A percentile compares a stretch with the other conserved stretches of the same genome.
phyloP scores from a whole-genome alignment of 352 stramenopile species.

The Phytophthora podocarpi region DNA sequence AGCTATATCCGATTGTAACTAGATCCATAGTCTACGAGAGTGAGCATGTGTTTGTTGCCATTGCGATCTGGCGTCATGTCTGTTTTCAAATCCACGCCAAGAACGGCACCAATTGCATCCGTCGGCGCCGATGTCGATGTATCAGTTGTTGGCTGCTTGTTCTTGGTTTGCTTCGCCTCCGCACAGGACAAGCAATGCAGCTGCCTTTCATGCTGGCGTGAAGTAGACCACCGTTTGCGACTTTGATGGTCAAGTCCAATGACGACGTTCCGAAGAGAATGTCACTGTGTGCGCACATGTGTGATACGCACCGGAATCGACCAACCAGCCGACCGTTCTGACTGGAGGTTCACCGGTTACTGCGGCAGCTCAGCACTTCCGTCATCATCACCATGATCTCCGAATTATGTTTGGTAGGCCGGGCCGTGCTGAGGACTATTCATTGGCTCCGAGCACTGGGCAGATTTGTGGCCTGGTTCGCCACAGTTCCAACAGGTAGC shows the following conservation, averaged over 20 bases:
- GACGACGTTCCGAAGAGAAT: background rate
- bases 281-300: too few relatives aligned
- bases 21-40: slow-evolving; percentile 15
- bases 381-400: too few relatives aligned
- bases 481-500: too few relatives aligned
- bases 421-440: too few relatives aligned
- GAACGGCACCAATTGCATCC: slow-evolving; percentile 9
- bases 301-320: too few relatives aligned
- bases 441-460: too few relatives aligned
- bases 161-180: slow-evolving; percentile 13
- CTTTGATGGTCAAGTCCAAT: background rate
- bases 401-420: too few relatives aligned
- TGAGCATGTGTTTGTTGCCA: slow-evolving; percentile 13
- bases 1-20: slow-evolving; percentile 17
- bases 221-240: slow-evolving; percentile 3
- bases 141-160: slow-evolving; percentile 2
- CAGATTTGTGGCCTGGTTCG: too few relatives aligned
- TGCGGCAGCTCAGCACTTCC: too few relatives aligned
- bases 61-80: slow-evolving; percentile 1
- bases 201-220: background rate
- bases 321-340: too few relatives aligned
- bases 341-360: too few relatives aligned
- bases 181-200: slow-evolving; percentile 5
- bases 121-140: slow-evolving; percentile 5
- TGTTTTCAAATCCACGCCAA: slow-evolving; percentile 17